A percentile compares a stretch with the other conserved stretches of the same genome.
phyloP scores from a whole-genome alignment of 768 basidiomycete genomes.

The Heimioporus sp. region DNA sequence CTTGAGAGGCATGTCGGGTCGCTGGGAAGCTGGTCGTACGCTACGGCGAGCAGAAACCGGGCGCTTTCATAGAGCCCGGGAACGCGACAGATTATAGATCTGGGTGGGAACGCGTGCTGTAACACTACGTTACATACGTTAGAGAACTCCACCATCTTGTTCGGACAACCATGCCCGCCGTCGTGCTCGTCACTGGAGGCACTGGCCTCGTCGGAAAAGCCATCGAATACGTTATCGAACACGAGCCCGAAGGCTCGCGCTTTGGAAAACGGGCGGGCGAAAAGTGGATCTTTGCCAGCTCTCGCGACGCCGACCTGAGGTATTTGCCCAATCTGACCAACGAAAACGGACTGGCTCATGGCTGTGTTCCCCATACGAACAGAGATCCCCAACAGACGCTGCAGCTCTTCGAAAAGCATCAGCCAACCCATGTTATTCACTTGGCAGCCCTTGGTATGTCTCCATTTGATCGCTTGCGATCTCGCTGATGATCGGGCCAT shows the following conservation, averaged over 20 bases:
- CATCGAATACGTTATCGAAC: slow-evolving; percentile 74
- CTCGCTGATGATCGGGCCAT: slow-evolving; percentile 4
- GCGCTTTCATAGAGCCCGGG: slow-evolving; percentile 9
- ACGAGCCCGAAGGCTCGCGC: slow-evolving; percentile 71
- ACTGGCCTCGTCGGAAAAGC: slow-evolving; percentile 86
- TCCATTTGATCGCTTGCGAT: slow-evolving; percentile 3
- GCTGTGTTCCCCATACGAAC: background rate
- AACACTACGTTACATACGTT: too few relatives aligned
- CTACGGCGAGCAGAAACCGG: slow-evolving; percentile 3
- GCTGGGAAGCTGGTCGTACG: slow-evolving; percentile 5
- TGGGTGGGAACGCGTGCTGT: slow-evolving; percentile 14
- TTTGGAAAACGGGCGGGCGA: slow-evolving; percentile 78
- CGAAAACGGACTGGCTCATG: background rate
- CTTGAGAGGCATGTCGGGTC: slow-evolving; percentile 30
- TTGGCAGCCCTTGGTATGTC: slow-evolving; percentile 85
- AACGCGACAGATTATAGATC: background rate
- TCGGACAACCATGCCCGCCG: slow-evolving; percentile 29
- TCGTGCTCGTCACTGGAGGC: slow-evolving; percentile 83
- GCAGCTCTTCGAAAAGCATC: slow-evolving; percentile 83
- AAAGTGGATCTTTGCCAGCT: slow-evolving; percentile 81
- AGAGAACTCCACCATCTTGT: too few relatives aligned
- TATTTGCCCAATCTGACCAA: slow-evolving; percentile 31
- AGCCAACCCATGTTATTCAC: slow-evolving; percentile 96
- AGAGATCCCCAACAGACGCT: slow-evolving; percentile 72
- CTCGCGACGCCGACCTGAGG: slow-evolving; percentile 84